Conservation (phyloP, 176 grass and related monocot species). For the Olyra latifolia region DNA sequence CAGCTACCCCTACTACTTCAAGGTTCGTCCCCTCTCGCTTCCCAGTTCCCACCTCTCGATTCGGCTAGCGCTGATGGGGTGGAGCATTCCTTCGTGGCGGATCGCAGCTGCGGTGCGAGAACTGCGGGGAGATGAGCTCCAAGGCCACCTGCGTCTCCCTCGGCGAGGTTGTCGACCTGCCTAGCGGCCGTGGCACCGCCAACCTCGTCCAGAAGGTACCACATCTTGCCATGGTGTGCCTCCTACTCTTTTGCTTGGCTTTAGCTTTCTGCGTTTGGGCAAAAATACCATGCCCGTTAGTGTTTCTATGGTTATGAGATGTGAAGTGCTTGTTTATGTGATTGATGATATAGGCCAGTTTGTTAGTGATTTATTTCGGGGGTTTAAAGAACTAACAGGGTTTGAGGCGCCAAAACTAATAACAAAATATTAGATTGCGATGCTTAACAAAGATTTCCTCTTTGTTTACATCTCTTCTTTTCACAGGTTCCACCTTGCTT, state of each 20-base stretch:
- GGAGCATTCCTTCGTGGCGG: background rate
- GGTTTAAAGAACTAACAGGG: background rate
- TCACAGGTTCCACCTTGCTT: too few relatives aligned
- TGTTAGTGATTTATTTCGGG: background rate
- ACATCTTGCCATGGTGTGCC: background rate
- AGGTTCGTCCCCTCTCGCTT: slow-evolving; percentile 37
- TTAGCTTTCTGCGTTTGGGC: background rate
- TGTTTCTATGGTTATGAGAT: background rate
- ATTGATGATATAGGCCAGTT: background rate
- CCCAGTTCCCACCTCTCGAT: background rate
- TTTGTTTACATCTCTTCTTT: background rate
- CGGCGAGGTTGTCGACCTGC: slow-evolving; percentile 57
- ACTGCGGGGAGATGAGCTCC: slow-evolving; percentile 75
- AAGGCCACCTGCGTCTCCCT: slow-evolving; percentile 63
- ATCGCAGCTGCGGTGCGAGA: slow-evolving; percentile 82
- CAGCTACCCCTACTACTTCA: slow-evolving; percentile 77
- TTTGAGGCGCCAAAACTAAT: background rate
- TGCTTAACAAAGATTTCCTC: background rate
- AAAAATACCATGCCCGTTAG: background rate
- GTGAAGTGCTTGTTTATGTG: background rate
- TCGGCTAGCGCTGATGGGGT: background rate
- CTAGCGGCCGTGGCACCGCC: slow-evolving; percentile 54
- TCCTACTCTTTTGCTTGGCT: background rate
- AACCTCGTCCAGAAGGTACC: slow-evolving; percentile 90
- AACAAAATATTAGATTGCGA: background rate